phyloP scores from a whole-genome alignment of 148 eudicot species.

The Chenopodium album region DNA sequence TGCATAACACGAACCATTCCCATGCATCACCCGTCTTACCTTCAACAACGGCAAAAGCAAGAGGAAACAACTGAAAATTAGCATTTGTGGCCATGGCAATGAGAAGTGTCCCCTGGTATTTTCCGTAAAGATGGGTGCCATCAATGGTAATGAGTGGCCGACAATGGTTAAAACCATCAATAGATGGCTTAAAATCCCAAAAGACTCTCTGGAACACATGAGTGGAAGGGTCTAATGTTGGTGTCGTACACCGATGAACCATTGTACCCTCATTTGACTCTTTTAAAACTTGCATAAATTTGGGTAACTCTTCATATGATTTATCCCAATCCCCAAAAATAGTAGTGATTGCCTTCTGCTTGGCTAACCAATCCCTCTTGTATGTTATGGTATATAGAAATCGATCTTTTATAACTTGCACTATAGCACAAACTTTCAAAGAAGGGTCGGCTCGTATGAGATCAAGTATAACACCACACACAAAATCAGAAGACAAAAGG shows the following conservation, averaged over 20 bases:
- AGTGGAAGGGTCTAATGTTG: neutral
- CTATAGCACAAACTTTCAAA: neutral
- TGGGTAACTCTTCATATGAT: neutral
- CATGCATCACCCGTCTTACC: too few species aligned
- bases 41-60: too few species aligned
- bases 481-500: neutral
- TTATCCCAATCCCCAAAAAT: slow-evolving; percentile 10
- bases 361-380: slow-evolving; percentile 11
- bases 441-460: neutral
- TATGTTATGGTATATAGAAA: neutral
- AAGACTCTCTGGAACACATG: neutral
- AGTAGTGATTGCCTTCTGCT: neutral
- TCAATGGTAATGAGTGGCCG: too few species aligned
- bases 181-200: slow-evolving; percentile 9
- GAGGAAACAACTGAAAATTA: too few species aligned
- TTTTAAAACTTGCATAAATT: neutral
- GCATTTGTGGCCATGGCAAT: too few species aligned
- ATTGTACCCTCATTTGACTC: neutral
- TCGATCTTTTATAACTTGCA: neutral
- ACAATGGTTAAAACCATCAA: too few species aligned
- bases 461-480: neutral
- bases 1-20: too few species aligned
- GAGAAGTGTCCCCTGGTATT: too few species aligned
- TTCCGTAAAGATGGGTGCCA: too few species aligned
- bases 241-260: neutral